phyloP scores from a whole-genome alignment of 192 early-diverging fungal genomes.

The Entomortierella chlamydospora region DNA sequence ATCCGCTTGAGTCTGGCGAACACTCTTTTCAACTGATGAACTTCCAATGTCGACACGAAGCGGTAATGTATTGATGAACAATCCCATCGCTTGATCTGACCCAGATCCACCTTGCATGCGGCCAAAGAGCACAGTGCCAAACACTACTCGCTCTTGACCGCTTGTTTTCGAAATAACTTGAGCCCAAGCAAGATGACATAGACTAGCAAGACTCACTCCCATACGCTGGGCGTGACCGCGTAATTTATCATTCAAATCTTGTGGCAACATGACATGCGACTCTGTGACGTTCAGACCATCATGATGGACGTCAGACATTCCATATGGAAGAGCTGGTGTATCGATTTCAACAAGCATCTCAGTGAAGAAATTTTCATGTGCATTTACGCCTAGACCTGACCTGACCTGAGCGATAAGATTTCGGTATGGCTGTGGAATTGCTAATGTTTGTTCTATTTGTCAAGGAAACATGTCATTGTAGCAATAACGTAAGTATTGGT shows the following conservation, averaged over 20 bases:
- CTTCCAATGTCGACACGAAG: no score
- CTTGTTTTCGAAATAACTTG: background rate
- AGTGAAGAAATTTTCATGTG: background rate
- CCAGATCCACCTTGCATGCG: no score
- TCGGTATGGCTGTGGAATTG: background rate
- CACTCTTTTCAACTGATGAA: no score
- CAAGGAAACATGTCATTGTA: no score
- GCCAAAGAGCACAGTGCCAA: no score
- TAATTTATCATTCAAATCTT: background rate
- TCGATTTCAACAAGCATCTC: conserved; percentile 1
- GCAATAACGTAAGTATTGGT: no score
- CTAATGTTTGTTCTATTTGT: background rate
- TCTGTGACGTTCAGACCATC: background rate
- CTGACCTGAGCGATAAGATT: conserved; percentile 1
- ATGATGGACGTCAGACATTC: background rate
- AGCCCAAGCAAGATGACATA: background rate
- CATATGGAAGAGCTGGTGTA: background rate
- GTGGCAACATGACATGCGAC: background rate
- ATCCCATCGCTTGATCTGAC: no score
- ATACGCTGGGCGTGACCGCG: background rate
- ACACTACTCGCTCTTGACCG: no score
- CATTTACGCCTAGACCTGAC: background rate
- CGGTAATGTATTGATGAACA: no score
- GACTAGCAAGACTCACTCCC: background rate
- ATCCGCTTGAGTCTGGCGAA: no score